phyloP scores from a whole-genome alignment of 108 stramenopile species.

The Skeletonema potamos region DNA sequence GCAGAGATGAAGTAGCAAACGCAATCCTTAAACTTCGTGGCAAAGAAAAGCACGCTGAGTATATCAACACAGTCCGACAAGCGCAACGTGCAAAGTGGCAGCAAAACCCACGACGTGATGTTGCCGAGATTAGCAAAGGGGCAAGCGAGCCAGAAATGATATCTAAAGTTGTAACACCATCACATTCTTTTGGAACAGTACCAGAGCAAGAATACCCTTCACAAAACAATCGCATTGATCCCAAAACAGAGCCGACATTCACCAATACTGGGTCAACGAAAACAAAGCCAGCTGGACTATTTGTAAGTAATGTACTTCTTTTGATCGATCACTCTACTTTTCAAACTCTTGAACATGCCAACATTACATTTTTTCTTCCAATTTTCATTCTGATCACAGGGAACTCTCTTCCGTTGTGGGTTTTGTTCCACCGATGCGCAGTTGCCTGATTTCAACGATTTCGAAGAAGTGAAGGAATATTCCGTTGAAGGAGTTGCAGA shows the following conservation, averaged over 20 bases:
- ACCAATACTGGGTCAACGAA: not conserved
- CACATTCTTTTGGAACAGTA: no score
- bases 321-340: not conserved
- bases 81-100: not conserved
- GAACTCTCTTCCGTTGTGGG: not conserved
- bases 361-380: not conserved
- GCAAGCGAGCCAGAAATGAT: no score
- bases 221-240: not conserved
- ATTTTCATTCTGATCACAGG: not conserved
- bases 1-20: not conserved
- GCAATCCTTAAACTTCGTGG: not conserved
- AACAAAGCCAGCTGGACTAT: not conserved
- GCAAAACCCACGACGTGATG: not conserved
- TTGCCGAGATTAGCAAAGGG: not conserved
- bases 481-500: not conserved
- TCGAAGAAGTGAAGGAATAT: not conserved
- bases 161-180: no score
- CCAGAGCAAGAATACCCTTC: no score
- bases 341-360: not conserved
- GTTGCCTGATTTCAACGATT: not conserved
- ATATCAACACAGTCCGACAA: not conserved
- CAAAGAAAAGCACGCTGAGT: not conserved
- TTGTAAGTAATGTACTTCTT: not conserved
- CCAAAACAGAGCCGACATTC: not conserved
- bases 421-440: not conserved